Evolutionary conservation across 768 basidiomycete species (phyloP).

Genomic region (Clitopilus hobsonii): DNA sequence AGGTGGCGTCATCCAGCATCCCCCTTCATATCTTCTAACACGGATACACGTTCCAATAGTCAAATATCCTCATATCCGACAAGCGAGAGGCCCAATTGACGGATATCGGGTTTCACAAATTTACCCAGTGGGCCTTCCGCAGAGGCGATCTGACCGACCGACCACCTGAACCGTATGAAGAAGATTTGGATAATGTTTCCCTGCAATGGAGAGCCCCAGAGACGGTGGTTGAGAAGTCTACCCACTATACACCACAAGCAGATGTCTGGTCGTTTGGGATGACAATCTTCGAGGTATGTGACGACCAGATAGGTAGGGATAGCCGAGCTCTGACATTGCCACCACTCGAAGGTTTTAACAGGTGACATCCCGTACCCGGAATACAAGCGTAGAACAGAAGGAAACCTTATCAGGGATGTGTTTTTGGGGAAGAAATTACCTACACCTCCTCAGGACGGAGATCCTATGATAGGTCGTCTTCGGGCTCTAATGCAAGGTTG

Average conservation of each 20-base stretch:
- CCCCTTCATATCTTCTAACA: not conserved
- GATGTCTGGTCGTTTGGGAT: constrained; percentile 22
- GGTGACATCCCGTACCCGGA: not conserved
- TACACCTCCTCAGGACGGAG: not conserved
- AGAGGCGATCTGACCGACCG: too few species aligned
- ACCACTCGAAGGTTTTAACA: not conserved
- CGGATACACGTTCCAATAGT: constrained; percentile 5
- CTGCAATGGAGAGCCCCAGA: too few species aligned
- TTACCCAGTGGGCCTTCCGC: constrained; percentile 10
- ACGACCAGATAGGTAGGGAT: too few species aligned
- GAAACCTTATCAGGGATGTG: not conserved
- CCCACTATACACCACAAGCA: not conserved
- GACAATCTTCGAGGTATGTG: constrained; percentile 21
- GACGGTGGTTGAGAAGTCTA: too few species aligned
- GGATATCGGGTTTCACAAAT: constrained; percentile 14
- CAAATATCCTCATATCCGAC: constrained; percentile 19
- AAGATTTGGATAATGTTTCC: too few species aligned
- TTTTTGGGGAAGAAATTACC: not conserved
- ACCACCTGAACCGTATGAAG: too few species aligned
- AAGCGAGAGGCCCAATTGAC: constrained; percentile 14
- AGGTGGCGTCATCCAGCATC: too few species aligned
- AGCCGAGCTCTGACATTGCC: not conserved
- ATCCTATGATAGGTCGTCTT: not conserved
- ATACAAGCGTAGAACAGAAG: not conserved
- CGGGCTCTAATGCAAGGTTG: not conserved